Conservation (phyloP, 1,284 basidiomycete genomes). For the Vanrija pseudolonga region DNA sequence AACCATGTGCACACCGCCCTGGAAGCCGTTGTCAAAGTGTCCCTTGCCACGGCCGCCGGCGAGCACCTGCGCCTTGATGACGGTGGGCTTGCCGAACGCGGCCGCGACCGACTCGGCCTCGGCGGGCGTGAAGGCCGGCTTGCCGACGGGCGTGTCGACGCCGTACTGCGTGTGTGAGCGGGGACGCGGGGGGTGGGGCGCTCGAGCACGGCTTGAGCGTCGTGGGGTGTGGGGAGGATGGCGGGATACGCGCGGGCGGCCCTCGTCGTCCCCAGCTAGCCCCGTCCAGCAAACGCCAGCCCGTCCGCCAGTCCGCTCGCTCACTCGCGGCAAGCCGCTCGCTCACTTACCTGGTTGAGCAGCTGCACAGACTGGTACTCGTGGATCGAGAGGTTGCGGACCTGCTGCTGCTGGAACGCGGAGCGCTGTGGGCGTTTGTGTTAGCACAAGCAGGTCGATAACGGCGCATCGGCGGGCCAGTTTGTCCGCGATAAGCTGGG, state of each 20-base stretch:
- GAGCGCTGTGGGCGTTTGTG: neutral
- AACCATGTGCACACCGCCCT: conserved; percentile 96
- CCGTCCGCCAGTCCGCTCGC: too few relatives aligned
- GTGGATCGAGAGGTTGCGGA: conserved; percentile 90
- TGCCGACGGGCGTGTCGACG: conserved; percentile 89
- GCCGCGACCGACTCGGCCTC: conserved; percentile 88
- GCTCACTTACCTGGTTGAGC: conserved; percentile 72
- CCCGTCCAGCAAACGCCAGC: too few relatives aligned
- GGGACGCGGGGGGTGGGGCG: neutral
- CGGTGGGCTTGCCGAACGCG: conserved; percentile 76
- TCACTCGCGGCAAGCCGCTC: neutral
- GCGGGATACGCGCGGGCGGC: too few relatives aligned
- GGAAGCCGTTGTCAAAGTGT: conserved; percentile 91
- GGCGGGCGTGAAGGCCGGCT: conserved; percentile 79
- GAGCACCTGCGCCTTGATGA: conserved; percentile 96
- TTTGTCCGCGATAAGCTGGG: neutral
- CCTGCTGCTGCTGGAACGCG: conserved; percentile 18
- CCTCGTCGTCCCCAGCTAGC: neutral
- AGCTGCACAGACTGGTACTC: conserved; percentile 96
- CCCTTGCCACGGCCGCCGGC: conserved; percentile 99
- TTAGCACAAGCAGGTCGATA: neutral
- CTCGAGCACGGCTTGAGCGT: neutral
- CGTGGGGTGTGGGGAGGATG: neutral
- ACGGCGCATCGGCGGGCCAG: neutral
- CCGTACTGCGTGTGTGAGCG: conserved; percentile 65